Base-by-base conservation (phyloP, 306 rosid species). In the Prunus armeniaca region DNA sequence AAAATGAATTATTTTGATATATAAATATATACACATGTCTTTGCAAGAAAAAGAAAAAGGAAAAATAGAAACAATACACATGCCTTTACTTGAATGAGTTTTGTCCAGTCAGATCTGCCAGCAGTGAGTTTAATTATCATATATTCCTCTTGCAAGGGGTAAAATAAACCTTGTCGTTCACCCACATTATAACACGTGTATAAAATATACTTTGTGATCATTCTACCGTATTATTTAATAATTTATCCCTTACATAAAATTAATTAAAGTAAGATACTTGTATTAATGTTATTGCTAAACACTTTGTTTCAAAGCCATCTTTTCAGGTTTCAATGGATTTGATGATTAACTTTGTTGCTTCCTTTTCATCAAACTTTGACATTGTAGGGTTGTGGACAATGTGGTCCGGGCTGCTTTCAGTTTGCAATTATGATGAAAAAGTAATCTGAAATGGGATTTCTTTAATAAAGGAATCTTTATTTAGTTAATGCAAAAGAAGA, bases 281-380 rank as follows among this genome's bases (percentile, higher is more conserved):
- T 13, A 9, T 15, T 64, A 69, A 79, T 82, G 81, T 76, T 65
- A 77, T 81, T 83, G 76, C 84, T 50, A 63, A 76, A 68, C 69
- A 64, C 80, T 83, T 87, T 82, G 70, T 64, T 82, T 82, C 80
- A 77, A 86, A 89, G 76, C 84, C 78, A 79, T 81, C 88, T 90
- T 84, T 86, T 71, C 75, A 69, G 87, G 84, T 58, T 79, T 77
- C 60, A 28, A 76, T 80, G 91, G 86, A 79, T 76, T 79, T 76
- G 84, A 67, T 67, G 55, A 63, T 43, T 70, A 80, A 66, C 71
- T 77, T 75, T 85, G 25, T 82, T 79, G 81, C 78, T 73, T 65
- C 71, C 83, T 76, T 74, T 82, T 61, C 64, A 49, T 76, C 46
- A 5, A 45, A 52, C 67, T 11, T 79, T 56, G 66, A 77, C 73